A percentile compares a stretch with the other conserved stretches of the same genome.
Conservation (phyloP, 2,329 filamentous ascomycete genomes). For the Leptographium flavum region DNA sequence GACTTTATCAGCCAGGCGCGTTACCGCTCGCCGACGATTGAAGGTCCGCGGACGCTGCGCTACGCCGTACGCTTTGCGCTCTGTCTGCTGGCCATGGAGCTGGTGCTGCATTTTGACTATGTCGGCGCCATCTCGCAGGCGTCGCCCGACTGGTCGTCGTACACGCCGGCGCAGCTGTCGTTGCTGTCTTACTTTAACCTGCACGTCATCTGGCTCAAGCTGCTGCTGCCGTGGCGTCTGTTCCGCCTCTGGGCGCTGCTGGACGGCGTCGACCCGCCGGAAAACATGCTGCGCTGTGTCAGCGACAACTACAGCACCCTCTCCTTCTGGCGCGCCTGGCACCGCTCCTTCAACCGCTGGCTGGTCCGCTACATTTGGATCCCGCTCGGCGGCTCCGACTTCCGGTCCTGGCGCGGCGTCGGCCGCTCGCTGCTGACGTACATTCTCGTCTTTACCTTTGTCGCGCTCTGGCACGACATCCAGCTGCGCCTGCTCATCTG, state of each 20-base stretch:
- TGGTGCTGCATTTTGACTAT: slow-evolving; percentile 84
- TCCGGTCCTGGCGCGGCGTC: slow-evolving; percentile 27
- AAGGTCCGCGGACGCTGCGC: slow-evolving; percentile 52
- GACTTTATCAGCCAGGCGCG: slow-evolving; percentile 85
- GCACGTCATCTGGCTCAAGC: slow-evolving; percentile 94
- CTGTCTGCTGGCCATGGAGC: slow-evolving; percentile 74
- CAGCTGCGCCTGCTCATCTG: slow-evolving; percentile 80
- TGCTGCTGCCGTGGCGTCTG: slow-evolving; percentile 93
- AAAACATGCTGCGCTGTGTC: slow-evolving; percentile 97
- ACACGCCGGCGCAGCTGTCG: slow-evolving; percentile 75
- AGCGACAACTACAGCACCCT: slow-evolving; percentile 85
- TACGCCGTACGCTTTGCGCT: slow-evolving; percentile 76
- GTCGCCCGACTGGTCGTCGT: slow-evolving; percentile 63
- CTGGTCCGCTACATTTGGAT: slow-evolving; percentile 87
- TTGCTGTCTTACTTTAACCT: slow-evolving; percentile 93
- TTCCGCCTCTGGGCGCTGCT: slow-evolving; percentile 92
- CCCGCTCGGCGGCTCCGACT: slow-evolving; percentile 62
- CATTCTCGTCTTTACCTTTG: slow-evolving; percentile 83
- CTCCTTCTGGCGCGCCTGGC: slow-evolving; percentile 93
- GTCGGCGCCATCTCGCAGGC: slow-evolving; percentile 82
- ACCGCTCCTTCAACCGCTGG: slow-evolving; percentile 91
- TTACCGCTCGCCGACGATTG: slow-evolving; percentile 58
- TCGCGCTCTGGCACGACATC: slow-evolving; percentile 96
- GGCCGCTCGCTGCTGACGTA: slow-evolving; percentile 59
- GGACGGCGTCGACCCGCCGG: slow-evolving; percentile 85